Base-by-base conservation (phyloP, 306 rosid genomes). In the Parietaria judaica region DNA sequence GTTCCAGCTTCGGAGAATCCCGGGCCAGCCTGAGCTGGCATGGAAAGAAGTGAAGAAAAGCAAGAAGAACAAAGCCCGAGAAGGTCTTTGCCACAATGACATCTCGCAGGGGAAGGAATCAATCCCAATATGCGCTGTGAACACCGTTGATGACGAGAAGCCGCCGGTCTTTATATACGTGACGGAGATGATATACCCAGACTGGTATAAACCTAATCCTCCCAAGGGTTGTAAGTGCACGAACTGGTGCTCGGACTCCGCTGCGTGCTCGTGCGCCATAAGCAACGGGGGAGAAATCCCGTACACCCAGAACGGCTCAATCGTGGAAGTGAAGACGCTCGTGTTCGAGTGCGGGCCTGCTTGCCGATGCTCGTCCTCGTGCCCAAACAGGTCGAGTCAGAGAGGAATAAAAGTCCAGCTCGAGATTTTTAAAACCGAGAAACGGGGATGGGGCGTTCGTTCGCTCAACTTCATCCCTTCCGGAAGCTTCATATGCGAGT, bases 371-470 rank as follows among this genome's bases (percentile, higher is more conserved):
- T 83, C 88, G 73, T 60, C 88, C 35, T 71, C 92, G 56, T 92
- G 98, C 75, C 73, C 70, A 65, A 92, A 92, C 51, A 83, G 98
- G 66, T 96, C 79, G 63, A 75, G 92, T 62, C 98, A 92, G 72
- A 76, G 35, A 52, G 98, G 98, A 48, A 84, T 84, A 60, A 81
- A 80, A 70, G 77, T 83, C 72, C 98, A 80, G 58, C 89, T 92
- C 49, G 96, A 92, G 77, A 69, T 92, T 50, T 92, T 92, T 66
- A 88, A 92, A 77, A 91, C 98, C 55, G 48, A 66, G 13, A 14
- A 80, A 17, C 82, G 79, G 84, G 98, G 98, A 66, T 91, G 98
- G 98, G 98, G 98, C 35, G 95, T 91, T 69, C 79, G 98, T 72
- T 91, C 96, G 66, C 75, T 91, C 37, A 83, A 83, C 81, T 91